Conservation (phyloP, 306 rosid genomes). For the Oxytropis ochrocephala region DNA sequence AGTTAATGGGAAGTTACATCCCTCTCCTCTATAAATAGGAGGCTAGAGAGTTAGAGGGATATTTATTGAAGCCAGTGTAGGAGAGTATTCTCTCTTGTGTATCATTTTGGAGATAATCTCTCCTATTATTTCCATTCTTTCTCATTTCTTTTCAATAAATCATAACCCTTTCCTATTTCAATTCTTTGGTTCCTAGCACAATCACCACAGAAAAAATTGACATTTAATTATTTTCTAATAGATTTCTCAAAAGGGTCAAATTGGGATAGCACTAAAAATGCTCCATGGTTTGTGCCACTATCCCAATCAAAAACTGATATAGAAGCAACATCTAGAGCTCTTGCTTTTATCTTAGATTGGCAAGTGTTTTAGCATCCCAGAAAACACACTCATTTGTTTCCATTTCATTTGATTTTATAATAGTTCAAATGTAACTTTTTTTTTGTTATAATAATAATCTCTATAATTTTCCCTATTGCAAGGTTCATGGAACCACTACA, state of each 20-base stretch:
- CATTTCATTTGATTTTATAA: neutral
- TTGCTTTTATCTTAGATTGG: slow-evolving; percentile 49
- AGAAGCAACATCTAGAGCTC: slow-evolving; percentile 31
- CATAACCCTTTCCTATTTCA: no score
- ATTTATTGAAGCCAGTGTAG: no score
- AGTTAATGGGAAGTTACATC: no score
- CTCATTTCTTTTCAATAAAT: no score
- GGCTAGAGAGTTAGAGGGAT: no score
- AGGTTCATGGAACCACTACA: slow-evolving; percentile 56
- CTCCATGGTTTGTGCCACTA: slow-evolving; percentile 42
- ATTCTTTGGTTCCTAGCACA: no score
- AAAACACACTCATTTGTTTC: neutral
- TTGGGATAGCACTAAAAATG: slow-evolving; percentile 48
- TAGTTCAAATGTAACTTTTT: neutral
- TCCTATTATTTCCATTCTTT: no score
- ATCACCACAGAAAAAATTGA: neutral
- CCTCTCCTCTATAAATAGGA: no score
- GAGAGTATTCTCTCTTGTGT: no score
- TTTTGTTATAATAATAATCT: no score
- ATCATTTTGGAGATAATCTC: no score
- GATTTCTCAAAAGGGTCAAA: slow-evolving; percentile 46
- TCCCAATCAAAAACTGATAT: slow-evolving; percentile 33
- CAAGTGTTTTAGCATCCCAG: neutral
- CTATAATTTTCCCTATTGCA: slow-evolving; percentile 4
- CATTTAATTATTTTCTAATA: slow-evolving; percentile 11